Evolutionary conservation across 2,329 filamentous ascomycete species (phyloP), one percentile per base, ranked within the genome.

Genomic region (Whalleya microplaca): DNA sequence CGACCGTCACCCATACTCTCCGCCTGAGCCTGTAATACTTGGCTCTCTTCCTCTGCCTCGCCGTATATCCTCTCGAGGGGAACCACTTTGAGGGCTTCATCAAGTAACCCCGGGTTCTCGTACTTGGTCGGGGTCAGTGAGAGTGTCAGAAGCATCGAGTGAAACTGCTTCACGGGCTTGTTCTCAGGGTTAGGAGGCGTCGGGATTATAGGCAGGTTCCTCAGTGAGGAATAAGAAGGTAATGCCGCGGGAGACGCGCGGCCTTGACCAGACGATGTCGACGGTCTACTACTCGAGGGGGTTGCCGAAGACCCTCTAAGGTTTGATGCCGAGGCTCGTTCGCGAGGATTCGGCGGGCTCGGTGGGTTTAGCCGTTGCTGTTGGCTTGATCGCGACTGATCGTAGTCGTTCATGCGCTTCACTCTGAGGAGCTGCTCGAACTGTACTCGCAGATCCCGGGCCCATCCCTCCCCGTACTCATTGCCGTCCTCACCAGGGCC

Each of bases 101-200:
- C 95, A 50, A 99, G 79, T 10, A 98, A 78, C 37, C 95, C 95
- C 0, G 95, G 94, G 73, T 99, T 98, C 75, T 99, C 95, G 78
- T 96, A 99, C 72, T 94, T 95, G 19, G 88, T 90, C 18, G 95
- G 95, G 45, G 92, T 96, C 56, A 90, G 83, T 16, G 94, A 96
- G 19, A 98, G 77, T 19, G 91, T 92, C 64, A 96, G 84, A 44
- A 98, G 83, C 59, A 96, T 84, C 75, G 89, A 96, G 66, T 89
- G 84, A 67, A 93, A 92, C 66, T 90, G 91, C 59, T 90, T 81
- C 0, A 88, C 90, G 19, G 83, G 80, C 53, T 82, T 76, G 72
- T 94, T 90, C 68, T 76, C 72, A 9, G 79, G 69, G 40, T 84
- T 80, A 6, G 95, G 94, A 21, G 92, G 83, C 12, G 88, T 88